phyloP scores from a whole-genome alignment of 2,329 filamentous ascomycete species.

The Trichophyton rubrum region DNA sequence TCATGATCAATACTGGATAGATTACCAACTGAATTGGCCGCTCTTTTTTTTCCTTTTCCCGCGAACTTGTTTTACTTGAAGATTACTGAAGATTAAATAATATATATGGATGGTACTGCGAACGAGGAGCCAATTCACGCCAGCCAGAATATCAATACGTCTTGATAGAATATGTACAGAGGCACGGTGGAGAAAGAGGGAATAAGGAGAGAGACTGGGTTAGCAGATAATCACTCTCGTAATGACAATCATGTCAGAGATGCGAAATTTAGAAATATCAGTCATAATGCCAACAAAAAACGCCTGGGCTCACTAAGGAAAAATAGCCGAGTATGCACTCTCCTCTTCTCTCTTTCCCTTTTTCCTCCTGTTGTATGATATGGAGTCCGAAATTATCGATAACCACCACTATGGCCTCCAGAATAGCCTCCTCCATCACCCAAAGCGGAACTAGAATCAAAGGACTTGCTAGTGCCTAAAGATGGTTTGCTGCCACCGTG shows the following conservation, averaged over 20 bases:
- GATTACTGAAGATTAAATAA: no score
- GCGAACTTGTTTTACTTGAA: no score
- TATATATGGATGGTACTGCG: no score
- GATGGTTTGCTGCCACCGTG: slow-evolving; percentile 48
- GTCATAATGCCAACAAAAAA: neutral
- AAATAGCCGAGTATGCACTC: neutral
- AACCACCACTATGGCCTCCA: slow-evolving; percentile 2
- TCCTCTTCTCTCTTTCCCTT: neutral
- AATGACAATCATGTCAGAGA: neutral
- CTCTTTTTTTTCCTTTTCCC: neutral
- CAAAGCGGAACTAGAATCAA: slow-evolving; percentile 19
- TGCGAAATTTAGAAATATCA: neutral
- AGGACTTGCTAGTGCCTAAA: slow-evolving; percentile 10
- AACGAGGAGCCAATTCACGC: neutral
- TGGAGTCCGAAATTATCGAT: neutral
- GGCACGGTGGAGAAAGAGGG: neutral
- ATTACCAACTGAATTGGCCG: neutral
- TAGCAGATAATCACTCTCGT: neutral
- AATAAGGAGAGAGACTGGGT: neutral
- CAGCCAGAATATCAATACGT: neutral
- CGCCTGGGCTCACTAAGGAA: neutral
- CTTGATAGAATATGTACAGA: neutral
- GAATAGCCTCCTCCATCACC: slow-evolving; percentile 5
- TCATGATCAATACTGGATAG: neutral
- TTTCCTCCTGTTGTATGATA: neutral